Base-by-base conservation (phyloP, 139 green algal species). In the Chlorella sorokiniana region DNA sequence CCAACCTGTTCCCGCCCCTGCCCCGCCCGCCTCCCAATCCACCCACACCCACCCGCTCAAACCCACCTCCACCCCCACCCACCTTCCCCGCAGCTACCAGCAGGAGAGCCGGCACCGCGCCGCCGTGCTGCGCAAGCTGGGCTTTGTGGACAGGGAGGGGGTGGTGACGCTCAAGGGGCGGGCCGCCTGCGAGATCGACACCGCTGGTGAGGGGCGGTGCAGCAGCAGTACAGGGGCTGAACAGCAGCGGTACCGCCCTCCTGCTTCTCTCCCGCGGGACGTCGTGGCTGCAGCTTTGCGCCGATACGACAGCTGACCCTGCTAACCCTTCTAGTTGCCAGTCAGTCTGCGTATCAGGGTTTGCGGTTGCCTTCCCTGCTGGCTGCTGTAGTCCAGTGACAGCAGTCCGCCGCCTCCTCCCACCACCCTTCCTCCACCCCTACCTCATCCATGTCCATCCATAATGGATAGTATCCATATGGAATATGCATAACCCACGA, bases 121-220 rank as follows among this genome's bases (percentile, higher is more conserved):
- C 51, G 76, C 67, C 3, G 94, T 99, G 76, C 90, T 99, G 71
- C 87, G 88, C 35, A 88, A 89, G 82, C 91, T 99, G 71, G 93
- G 94, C 2, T 91, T 97, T 79, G 85, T 98, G 14, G 85, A 92
- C 20, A 87, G 76, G 0, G 90, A 93, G 1, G 93, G 89, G 33
- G 78, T 94, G 38, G 92, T 97, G 59, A 65, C 64, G 41, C 69
- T 94, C n/a, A 99, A 94, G 85, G 93, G 92, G 45, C 18, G 77
- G 45, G 71, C 71, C 1, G 71, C 71, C 71, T 78, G 71, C 71
- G 71, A 78, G 74, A 69, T 70, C 23, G 74, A 78, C 71, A 78
- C 71, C 48, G 71, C 71, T 0, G 71, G 74, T 69, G 54, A 22
- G 61, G 3, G 25, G n/a, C 0, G 7, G 70, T 11, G 48, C 25